Percentiles rank a stretch among this genome's conserved stretches.
These are phyloP conservation scores for Aspergillus taichungensis DNA, from an alignment of 495 filamentous ascomycete genomes.

Conservation along the genomic window DNA sequence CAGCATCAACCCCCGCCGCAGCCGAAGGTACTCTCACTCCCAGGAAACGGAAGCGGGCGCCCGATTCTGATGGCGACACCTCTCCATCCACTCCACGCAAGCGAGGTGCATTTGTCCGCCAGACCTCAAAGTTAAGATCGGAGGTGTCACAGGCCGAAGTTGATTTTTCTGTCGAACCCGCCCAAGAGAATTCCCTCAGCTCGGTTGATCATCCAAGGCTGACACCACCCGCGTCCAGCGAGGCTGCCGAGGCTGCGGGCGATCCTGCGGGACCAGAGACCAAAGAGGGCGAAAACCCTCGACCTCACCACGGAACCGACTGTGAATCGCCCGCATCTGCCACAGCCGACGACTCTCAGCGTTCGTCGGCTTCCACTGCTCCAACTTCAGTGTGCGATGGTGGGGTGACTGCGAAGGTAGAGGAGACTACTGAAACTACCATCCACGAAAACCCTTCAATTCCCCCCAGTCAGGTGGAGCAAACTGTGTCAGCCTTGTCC, in stretches of 20 bases:
- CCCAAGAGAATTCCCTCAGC: conserved; percentile 2
- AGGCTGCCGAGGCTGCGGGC: conserved; percentile 4
- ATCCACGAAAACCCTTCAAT: background rate
- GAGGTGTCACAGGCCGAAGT: conserved; percentile 29
- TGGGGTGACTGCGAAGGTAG: conserved; percentile 18
- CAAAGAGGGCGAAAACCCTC: background rate
- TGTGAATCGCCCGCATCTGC: conserved; percentile 24
- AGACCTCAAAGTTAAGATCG: conserved; percentile 33
- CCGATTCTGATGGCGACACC: conserved; percentile 28
- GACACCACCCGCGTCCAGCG: too few relatives aligned
- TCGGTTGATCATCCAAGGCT: too few relatives aligned
- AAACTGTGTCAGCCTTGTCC: too few relatives aligned
- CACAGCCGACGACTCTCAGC: conserved; percentile 26
- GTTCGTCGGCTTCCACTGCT: conserved; percentile 29
- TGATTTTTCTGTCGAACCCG: conserved; percentile 8
- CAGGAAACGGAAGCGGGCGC: conserved; percentile 37
- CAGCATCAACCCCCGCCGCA: conserved; percentile 20
- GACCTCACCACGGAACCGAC: conserved; percentile 9
- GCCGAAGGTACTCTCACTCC: conserved; percentile 19
- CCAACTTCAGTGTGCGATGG: conserved; percentile 30
- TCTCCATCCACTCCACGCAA: conserved; percentile 29
- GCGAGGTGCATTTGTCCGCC: conserved; percentile 28
- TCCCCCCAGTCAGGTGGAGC: too few relatives aligned
- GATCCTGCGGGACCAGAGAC: background rate
- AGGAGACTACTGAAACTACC: conserved; percentile 11